phyloP scores from a whole-genome alignment of 2,329 filamentous ascomycete species.

The Aspergillus puulaauensis region DNA sequence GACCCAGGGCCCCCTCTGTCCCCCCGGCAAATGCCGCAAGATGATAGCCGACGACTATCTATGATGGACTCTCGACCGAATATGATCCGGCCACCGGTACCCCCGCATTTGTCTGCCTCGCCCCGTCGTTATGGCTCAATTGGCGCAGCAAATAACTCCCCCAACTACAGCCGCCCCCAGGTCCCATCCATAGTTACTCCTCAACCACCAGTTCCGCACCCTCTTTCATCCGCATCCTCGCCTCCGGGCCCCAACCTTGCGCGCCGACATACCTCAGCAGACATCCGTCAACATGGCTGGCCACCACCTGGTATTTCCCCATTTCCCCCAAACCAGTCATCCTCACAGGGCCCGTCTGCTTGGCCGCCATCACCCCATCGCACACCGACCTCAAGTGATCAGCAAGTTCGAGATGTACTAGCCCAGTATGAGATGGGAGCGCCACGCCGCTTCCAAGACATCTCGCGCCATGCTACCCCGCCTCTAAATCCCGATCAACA shows the following conservation, averaged over 20 bases:
- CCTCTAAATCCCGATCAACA: conserved; percentile 51
- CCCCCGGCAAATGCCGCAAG: conserved; percentile 80
- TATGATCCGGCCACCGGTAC: conserved; percentile 74
- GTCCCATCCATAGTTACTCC: conserved; percentile 67
- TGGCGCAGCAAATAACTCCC: conserved; percentile 66
- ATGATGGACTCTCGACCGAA: conserved; percentile 63
- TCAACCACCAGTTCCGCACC: conserved; percentile 66
- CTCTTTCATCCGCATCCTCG: conserved; percentile 56
- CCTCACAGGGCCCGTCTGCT: conserved; percentile 60
- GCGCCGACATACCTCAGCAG: conserved; percentile 88
- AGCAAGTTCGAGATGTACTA: conserved; percentile 62
- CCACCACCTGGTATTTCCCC: conserved; percentile 60
- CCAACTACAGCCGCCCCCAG: conserved; percentile 69
- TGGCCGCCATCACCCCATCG: conserved; percentile 68
- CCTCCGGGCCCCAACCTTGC: conserved; percentile 66
- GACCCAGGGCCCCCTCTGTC: conserved; percentile 76
- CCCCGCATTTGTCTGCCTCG: conserved; percentile 76
- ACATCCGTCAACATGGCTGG: conserved; percentile 88
- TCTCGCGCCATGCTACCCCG: conserved; percentile 55
- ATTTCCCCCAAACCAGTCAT: conserved; percentile 63
- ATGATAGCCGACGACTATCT: conserved; percentile 74
- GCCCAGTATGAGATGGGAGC: conserved; percentile 66
- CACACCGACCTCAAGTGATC: conserved; percentile 54
- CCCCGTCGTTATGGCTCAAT: conserved; percentile 87
- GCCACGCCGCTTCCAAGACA: conserved; percentile 46